Conservation (phyloP, 2,329 filamentous ascomycete genomes). For the Simplicillium sp. region DNA sequence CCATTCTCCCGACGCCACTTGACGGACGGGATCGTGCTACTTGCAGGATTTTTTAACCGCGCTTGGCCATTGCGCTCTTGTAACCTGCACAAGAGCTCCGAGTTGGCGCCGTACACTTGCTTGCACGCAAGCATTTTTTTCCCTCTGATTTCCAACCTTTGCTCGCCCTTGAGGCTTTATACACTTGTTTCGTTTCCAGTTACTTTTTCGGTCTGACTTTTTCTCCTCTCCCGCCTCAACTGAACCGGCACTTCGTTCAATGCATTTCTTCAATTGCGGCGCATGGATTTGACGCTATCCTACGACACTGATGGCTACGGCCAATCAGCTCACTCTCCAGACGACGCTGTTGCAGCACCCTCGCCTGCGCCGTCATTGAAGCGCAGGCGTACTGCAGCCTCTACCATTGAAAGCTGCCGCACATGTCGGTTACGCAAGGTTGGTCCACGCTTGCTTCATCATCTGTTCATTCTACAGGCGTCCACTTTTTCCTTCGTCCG, state of each 20-base stretch:
- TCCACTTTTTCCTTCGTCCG: not conserved
- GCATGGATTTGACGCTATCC: constrained; percentile 2
- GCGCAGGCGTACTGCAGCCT: constrained; percentile 19
- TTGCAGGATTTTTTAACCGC: no score
- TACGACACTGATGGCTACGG: constrained; percentile 1
- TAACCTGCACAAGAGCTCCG: no score
- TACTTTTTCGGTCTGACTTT: no score
- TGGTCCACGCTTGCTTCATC: constrained; percentile 4
- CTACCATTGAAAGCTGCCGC: constrained; percentile 22
- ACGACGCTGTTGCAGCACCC: constrained; percentile 6
- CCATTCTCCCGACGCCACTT: no score
- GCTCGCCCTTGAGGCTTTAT: no score
- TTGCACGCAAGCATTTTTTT: no score
- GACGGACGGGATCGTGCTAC: no score
- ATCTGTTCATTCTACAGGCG: not conserved
- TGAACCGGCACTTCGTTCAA: not conserved
- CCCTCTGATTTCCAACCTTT: no score
- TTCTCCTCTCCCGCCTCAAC: not conserved
- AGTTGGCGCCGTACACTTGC: no score
- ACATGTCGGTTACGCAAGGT: constrained; percentile 29
- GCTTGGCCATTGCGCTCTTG: no score
- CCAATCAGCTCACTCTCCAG: constrained; percentile 1
- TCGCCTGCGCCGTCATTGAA: constrained; percentile 16
- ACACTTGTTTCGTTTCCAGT: no score
- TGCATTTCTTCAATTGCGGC: constrained; percentile 1